phyloP scores from a whole-genome alignment of 1,139 yeast species.

The Diutina scorzettiae region DNA sequence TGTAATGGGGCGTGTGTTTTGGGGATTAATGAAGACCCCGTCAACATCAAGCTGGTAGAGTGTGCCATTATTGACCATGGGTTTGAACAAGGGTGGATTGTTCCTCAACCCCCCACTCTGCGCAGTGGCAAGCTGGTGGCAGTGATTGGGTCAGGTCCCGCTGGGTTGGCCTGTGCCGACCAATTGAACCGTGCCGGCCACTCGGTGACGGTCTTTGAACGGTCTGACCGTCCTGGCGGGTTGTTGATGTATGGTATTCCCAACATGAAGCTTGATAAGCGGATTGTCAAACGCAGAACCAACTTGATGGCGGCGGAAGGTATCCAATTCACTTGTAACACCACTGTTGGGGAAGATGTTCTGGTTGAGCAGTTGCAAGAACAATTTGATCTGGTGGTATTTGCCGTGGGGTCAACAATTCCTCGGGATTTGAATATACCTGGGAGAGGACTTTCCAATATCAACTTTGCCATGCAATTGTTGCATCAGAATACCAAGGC shows the following conservation, averaged over 20 bases:
- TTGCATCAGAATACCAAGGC: constrained; percentile 86
- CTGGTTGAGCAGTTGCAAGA: constrained; percentile 56
- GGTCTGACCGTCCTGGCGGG: constrained; percentile 95
- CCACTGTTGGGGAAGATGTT: constrained; percentile 76
- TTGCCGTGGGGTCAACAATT: constrained; percentile 94
- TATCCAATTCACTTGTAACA: constrained; percentile 59
- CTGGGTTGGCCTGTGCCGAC: constrained; percentile 94
- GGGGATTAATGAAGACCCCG: constrained; percentile 90
- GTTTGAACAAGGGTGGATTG: constrained; percentile 93
- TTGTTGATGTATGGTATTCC: constrained; percentile 98
- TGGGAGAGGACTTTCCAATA: constrained; percentile 82
- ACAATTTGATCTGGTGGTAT: constrained; percentile 68
- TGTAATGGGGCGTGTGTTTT: constrained; percentile 98
- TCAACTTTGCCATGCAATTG: constrained; percentile 90
- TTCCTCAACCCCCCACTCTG: constrained; percentile 62
- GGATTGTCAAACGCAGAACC: constrained; percentile 84
- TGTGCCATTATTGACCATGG: constrained; percentile 95
- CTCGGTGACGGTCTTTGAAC: constrained; percentile 78
- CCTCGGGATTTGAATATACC: constrained; percentile 93
- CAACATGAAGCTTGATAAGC: constrained; percentile 94
- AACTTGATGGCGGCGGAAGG: constrained; percentile 90
- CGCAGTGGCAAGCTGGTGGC: constrained; percentile 86
- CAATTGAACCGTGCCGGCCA: constrained; percentile 97
- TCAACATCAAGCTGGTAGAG: constrained; percentile 92
- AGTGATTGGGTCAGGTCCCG: constrained; percentile 91